Evolutionary conservation across 441 rosid genomes (phyloP).

Genomic region (Populus hybrid): DNA sequence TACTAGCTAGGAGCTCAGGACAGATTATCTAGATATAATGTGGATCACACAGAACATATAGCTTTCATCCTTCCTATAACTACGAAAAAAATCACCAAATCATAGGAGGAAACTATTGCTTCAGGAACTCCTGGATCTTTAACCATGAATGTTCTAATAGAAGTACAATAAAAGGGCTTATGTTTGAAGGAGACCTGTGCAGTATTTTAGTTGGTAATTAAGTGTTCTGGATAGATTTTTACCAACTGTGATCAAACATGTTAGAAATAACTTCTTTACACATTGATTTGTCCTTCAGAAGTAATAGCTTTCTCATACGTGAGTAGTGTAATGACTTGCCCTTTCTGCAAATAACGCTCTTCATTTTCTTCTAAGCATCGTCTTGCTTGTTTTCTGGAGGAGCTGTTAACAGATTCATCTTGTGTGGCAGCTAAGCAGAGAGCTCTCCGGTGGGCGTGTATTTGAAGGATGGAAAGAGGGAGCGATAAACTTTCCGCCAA

Average conservation of each 20-base stretch:
- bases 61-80: background rate
- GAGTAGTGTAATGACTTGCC: background rate
- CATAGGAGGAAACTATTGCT: background rate
- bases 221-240: too few relatives aligned
- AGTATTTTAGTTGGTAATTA: background rate
- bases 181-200: background rate
- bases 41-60: background rate
- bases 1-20: background rate
- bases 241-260: background rate
- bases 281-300: background rate
- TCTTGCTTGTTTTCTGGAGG: background rate
- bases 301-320: background rate
- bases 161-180: background rate
- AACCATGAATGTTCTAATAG: background rate
- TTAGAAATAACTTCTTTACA: background rate
- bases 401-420: background rate
- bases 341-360: background rate
- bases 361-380: background rate
- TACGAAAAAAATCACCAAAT: background rate
- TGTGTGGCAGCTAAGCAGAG: slow-evolving; percentile 64
- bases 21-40: background rate
- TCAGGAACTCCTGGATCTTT: background rate
- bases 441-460: slow-evolving; percentile 69
- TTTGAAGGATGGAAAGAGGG: slow-evolving; percentile 98
- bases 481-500: slow-evolving; percentile 74